Evolutionary conservation across 192 early-diverging fungal species (phyloP).

Genomic region (Podila minutissima): DNA sequence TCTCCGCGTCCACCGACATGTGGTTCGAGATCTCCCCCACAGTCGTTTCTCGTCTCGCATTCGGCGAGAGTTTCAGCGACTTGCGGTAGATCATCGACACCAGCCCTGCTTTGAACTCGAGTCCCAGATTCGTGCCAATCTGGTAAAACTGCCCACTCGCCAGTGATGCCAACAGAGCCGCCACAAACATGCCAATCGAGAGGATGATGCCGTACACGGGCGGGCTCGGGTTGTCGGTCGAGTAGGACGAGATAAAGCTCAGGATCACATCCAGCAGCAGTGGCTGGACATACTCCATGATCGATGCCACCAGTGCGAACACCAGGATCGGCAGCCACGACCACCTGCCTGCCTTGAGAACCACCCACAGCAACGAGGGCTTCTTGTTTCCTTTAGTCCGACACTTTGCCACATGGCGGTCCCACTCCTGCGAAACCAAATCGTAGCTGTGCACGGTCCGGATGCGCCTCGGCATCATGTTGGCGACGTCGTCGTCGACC

Average conservation of each 20-base stretch:
- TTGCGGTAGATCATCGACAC: conserved; percentile 52
- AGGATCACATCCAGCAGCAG: conserved; percentile 40
- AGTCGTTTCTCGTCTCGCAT: conserved; percentile 25
- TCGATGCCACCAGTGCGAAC: conserved; percentile 7
- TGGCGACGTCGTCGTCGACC: conserved; percentile 29
- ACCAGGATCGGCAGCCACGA: conserved; percentile 30
- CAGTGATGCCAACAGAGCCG: conserved; percentile 8
- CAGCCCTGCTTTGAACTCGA: conserved; percentile 39
- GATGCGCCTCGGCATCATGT: conserved; percentile 32
- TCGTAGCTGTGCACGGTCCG: conserved; percentile 8
- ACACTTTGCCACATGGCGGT: conserved; percentile 11
- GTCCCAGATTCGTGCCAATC: conserved; percentile 8
- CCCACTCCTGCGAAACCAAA: conserved; percentile 10
- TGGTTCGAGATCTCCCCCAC: conserved; percentile 51
- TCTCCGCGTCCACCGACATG: conserved; percentile 49
- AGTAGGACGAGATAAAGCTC: conserved; percentile 36
- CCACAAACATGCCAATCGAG: conserved; percentile 30
- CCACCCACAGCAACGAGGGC: conserved; percentile 25
- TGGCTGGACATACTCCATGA: conserved; percentile 29
- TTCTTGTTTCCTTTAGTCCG: neutral
- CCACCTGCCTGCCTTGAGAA: conserved; percentile 26
- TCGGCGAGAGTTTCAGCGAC: conserved; percentile 34
- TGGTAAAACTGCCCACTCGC: conserved; percentile 18
- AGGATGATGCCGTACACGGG: conserved; percentile 23
- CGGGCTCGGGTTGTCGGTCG: conserved; percentile 14